Percentiles rank a stretch among this genome's conserved stretches.
Conservation (phyloP, 129 eudicot genomes). For the Lactuca saligna region DNA sequence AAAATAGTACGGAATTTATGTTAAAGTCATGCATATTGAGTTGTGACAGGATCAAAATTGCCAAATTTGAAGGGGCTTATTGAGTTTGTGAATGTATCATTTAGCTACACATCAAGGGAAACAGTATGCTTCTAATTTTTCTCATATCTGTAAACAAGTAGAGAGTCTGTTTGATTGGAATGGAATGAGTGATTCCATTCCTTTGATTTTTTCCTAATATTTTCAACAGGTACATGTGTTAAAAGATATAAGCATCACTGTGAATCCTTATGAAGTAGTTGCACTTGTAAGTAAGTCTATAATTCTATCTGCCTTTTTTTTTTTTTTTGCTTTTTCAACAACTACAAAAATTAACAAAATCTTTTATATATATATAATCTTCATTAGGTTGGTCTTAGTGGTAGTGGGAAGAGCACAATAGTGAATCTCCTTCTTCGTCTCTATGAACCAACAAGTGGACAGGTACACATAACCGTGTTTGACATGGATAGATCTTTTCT, state of each 20-base stretch:
- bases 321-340: conserved; percentile 2
- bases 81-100: conserved; percentile 71
- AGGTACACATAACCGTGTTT: conserved; percentile 39
- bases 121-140: conserved; percentile 45
- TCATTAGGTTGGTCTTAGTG: conserved; percentile 97
- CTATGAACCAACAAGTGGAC: conserved; percentile 96
- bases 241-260: conserved; percentile 49
- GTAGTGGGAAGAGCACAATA: conserved; percentile 96
- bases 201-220: conserved; percentile 12
- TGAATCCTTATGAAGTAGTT: conserved; percentile 85
- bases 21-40: conserved; percentile 3
- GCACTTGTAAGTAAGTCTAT: conserved; percentile 74
- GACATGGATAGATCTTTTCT: background rate
- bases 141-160: background rate
- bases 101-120: conserved; percentile 76
- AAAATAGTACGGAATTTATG: too few relatives aligned
- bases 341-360: conserved; percentile 20
- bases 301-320: conserved; percentile 9
- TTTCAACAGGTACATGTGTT: conserved; percentile 74
- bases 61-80: conserved; percentile 60
- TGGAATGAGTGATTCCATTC: too few relatives aligned
- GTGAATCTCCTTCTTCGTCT: conserved; percentile 93
- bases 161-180: background rate
- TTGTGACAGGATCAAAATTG: conserved; percentile 65
- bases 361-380: background rate